Evolutionary conservation across 2,329 filamentous ascomycete genomes (phyloP), one percentile per base, ranked within the genome.

Genomic region (Ophiostoma triangulosporum): DNA sequence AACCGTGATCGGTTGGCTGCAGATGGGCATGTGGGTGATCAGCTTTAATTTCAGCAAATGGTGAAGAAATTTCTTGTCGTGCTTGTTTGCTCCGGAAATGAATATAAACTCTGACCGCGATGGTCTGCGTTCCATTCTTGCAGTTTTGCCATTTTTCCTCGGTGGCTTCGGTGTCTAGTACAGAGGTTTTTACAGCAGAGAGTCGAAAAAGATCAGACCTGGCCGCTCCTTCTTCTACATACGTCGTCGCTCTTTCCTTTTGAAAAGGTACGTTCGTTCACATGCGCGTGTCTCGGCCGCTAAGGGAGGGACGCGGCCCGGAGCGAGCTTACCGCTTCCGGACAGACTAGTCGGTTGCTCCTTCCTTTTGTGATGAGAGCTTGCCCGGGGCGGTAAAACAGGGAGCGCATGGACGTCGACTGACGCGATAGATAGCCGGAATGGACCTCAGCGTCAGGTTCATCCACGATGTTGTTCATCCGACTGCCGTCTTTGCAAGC

Each of bases 391-490:
- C 27, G 24, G 15, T 14, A 24, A 29, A 31, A 29, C 6, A 29
- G n/a, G 40, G 40, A 46, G n/a, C 40, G 29, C 29, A 11, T 31
- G n/a, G n/a, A n/a, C n/a, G 29, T 31, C 29, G 14, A 43, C 38
- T 7, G 15, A n/a, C 43, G 26, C 6, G 20, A 9, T 11, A 26
- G 38, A 43, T 7, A 43, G 7, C 20, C n/a, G 26, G 4, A 50
- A 81, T 81, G 78, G 75, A 80, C 54, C 66, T 81, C 52, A 77
- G 68, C 58, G 68, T 72, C 53, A 64, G 69, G 55, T 69, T 73
- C 24, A 76, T 81, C 53, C 72, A 76, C 62, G 70, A 76, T 63
- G 73, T 77, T 54, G 71, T 79, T 54, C 78, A 81, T 61, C 76
- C 78, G 29, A 80, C 78, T 20, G 77, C 77, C 17, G 76, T 71